A percentile compares a stretch with the other conserved stretches of the same genome.
These are phyloP conservation scores for Xylaria sp. DNA, from an alignment of 2,329 filamentous ascomycete genomes.

Conservation along the genomic window DNA sequence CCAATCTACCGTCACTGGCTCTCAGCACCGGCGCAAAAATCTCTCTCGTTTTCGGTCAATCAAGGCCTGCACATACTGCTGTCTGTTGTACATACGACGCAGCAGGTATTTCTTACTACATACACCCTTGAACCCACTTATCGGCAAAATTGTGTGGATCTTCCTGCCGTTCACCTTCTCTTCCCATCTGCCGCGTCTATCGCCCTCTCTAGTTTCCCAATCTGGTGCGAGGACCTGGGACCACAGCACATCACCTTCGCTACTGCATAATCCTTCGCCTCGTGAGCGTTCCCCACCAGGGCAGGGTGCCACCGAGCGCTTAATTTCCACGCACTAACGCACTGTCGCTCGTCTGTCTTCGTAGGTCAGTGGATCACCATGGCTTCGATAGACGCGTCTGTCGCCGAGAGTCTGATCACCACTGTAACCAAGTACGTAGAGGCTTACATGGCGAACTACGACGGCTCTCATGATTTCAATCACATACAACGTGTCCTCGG, in stretches of 20 bases:
- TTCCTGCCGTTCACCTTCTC: slow-evolving; percentile 33
- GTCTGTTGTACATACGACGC: neutral
- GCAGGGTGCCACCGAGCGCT: slow-evolving; percentile 44
- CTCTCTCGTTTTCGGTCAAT: slow-evolving; percentile 1
- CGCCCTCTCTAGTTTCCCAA: slow-evolving; percentile 28
- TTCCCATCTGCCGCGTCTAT: slow-evolving; percentile 32
- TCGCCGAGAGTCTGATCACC: slow-evolving; percentile 60
- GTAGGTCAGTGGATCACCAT: slow-evolving; percentile 41
- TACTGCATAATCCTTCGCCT: slow-evolving; percentile 31
- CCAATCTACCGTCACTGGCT: slow-evolving; percentile 6
- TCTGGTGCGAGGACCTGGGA: slow-evolving; percentile 28
- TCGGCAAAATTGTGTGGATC: slow-evolving; percentile 36
- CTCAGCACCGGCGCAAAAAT: neutral
- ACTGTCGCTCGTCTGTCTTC: slow-evolving; percentile 38
- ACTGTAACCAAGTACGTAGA: slow-evolving; percentile 72
- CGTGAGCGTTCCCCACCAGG: slow-evolving; percentile 38
- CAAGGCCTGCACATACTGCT: neutral
- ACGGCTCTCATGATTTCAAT: slow-evolving; percentile 87
- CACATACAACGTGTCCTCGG: slow-evolving; percentile 84
- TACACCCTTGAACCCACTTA: slow-evolving; percentile 4
- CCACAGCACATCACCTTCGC: slow-evolving; percentile 20
- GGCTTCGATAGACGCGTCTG: slow-evolving; percentile 41
- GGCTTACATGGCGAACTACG: slow-evolving; percentile 80
- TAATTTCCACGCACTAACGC: slow-evolving; percentile 44
- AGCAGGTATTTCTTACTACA: neutral